A percentile compares a stretch with the other conserved stretches of the same genome.
These are phyloP conservation scores for Verbena officinalis DNA, from an alignment of 257 asterid species.

Conservation along the genomic window DNA sequence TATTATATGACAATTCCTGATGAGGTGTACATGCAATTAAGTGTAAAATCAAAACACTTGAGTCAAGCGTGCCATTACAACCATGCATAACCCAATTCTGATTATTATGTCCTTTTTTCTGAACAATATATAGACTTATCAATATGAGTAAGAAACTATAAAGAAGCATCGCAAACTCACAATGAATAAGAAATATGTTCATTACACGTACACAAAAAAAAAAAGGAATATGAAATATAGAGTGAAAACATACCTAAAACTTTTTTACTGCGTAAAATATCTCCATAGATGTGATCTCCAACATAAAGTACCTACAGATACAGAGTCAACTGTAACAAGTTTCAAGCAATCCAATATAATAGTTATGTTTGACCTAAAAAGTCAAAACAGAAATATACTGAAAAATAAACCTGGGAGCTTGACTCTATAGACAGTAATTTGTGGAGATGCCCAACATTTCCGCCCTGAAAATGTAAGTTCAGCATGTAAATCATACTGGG, in stretches of 20 bases:
- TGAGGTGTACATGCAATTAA: too few relatives aligned
- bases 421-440: slow-evolving; percentile 79
- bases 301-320: slow-evolving; percentile 83
- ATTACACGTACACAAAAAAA: too few relatives aligned
- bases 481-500: slow-evolving; percentile 28
- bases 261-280: slow-evolving; percentile 94
- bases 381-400: background rate
- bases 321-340: slow-evolving; percentile 28
- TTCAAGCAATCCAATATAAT: slow-evolving; percentile 23
- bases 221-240: background rate
- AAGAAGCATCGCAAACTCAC: slow-evolving; percentile 2
- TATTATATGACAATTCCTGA: too few relatives aligned
- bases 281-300: slow-evolving; percentile 99
- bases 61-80: slow-evolving; percentile 9
- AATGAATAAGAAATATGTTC: too few relatives aligned
- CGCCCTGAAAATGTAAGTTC: slow-evolving; percentile 69
- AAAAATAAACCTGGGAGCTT: slow-evolving; percentile 85
- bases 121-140: slow-evolving; percentile 18
- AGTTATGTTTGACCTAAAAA: slow-evolving; percentile 18
- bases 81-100: background rate
- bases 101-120: slow-evolving; percentile 1
- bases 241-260: slow-evolving; percentile 65
- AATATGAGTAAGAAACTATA: background rate
- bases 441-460: slow-evolving; percentile 96
- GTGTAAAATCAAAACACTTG: too few relatives aligned